A percentile compares a stretch with the other conserved stretches of the same genome.
phyloP scores from a whole-genome alignment of 495 filamentous ascomycete genomes.

The Penicillium flavigenum region DNA sequence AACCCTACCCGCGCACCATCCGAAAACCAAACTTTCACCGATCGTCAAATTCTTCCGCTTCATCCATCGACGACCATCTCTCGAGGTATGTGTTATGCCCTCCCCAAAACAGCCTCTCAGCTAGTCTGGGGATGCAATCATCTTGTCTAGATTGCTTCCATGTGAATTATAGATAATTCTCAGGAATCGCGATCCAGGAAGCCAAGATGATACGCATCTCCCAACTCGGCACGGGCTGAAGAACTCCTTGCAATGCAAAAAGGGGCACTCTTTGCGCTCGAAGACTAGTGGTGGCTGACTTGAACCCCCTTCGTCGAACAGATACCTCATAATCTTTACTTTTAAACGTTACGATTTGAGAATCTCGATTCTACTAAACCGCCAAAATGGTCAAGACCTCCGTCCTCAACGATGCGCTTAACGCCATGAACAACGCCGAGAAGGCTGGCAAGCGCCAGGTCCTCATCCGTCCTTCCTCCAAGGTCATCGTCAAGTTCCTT shows the following conservation, averaged over 20 bases:
- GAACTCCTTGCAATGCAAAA: conserved; percentile 72
- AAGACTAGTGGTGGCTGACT: conserved; percentile 82
- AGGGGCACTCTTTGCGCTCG: conserved; percentile 93
- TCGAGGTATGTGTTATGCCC: conserved; percentile 49
- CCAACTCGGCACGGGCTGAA: conserved; percentile 79
- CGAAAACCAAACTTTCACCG: conserved; percentile 27
- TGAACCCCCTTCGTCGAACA: conserved; percentile 39
- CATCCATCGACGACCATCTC: conserved; percentile 30
- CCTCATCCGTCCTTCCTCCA: conserved; percentile 91
- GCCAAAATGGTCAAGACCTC: conserved; percentile 97
- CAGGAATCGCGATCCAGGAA: conserved; percentile 17
- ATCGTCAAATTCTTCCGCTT: conserved; percentile 18
- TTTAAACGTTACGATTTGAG: conserved; percentile 65
- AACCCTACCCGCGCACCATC: conserved; percentile 41
- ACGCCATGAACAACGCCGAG: conserved; percentile 99
- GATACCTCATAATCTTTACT: conserved; percentile 71
- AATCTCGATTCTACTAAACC: conserved; percentile 65
- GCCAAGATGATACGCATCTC: conserved; percentile 68
- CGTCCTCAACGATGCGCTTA: conserved; percentile 98
- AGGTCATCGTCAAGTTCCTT: conserved; percentile 99
- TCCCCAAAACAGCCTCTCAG: conserved; percentile 42
- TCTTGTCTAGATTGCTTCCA: conserved; percentile 18
- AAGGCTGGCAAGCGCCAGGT: conserved; percentile 98
- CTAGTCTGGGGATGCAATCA: conserved; percentile 54
- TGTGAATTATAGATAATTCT: conserved; percentile 13